These are phyloP conservation scores for Letharia lupina DNA, from an alignment of 495 filamentous ascomycete species.

Conservation along the genomic window DNA sequence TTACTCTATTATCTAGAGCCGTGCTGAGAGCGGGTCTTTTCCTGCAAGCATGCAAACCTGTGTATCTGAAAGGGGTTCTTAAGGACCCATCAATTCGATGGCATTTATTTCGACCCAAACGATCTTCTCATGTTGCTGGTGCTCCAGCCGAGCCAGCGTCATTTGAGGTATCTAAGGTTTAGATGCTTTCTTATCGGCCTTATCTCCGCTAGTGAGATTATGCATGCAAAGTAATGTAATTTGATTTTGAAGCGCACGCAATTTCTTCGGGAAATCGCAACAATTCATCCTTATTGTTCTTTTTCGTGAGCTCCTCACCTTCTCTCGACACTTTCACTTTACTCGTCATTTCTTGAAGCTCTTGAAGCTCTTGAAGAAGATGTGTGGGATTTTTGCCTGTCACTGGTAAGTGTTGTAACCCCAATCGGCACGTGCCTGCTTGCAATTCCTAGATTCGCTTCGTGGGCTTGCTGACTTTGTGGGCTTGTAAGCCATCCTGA, in stretches of 20 bases:
- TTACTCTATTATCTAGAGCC: not conserved
- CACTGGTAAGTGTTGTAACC: slow-evolving; percentile 57
- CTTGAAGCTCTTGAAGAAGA: slow-evolving; percentile 16
- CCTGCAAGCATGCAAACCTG: not conserved
- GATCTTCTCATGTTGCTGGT: too few species aligned
- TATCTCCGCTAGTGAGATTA: slow-evolving; percentile 1
- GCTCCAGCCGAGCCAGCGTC: not conserved
- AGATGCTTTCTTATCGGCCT: not conserved
- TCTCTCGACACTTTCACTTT: not conserved
- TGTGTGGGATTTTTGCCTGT: slow-evolving; percentile 90
- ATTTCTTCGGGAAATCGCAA: too few species aligned
- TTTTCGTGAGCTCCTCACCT: not conserved
- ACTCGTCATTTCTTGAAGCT: not conserved
- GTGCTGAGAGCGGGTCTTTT: not conserved
- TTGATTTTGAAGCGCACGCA: too few species aligned
- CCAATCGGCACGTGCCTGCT: not conserved
- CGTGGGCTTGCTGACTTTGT: slow-evolving; percentile 24
- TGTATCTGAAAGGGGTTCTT: not conserved
- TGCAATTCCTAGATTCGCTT: not conserved
- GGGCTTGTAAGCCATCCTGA: slow-evolving; percentile 66
- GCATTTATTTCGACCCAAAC: not conserved
- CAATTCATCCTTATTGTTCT: not conserved
- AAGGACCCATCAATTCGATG: not conserved
- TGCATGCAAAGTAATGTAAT: too few species aligned
- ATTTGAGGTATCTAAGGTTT: not conserved